Evolutionary conservation across 1,284 basidiomycete species (phyloP).

Genomic region (Rhodotorula sp.): DNA sequence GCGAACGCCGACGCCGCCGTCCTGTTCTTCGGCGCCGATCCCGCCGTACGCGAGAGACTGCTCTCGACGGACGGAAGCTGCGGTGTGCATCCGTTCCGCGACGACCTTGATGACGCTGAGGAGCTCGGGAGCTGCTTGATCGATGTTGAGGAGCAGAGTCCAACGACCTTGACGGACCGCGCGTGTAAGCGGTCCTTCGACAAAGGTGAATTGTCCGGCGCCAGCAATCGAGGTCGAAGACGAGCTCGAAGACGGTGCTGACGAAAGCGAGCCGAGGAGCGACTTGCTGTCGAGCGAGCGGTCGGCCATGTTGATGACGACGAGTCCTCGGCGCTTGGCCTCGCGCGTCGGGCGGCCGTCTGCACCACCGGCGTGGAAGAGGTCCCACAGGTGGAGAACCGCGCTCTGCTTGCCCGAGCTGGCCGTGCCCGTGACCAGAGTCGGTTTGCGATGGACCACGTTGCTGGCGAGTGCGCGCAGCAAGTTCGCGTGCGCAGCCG

Average conservation of each 20-base stretch:
- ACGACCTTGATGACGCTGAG: constrained; percentile 77
- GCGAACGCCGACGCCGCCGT: constrained; percentile 67
- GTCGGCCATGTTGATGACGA: constrained; percentile 87
- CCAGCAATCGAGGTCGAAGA: constrained; percentile 8
- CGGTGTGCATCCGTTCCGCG: constrained; percentile 46
- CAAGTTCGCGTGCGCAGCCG: constrained; percentile 61
- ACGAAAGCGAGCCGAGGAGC: constrained; percentile 88
- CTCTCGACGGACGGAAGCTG: not conserved
- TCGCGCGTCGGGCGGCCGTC: constrained; percentile 47
- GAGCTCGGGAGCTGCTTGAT: constrained; percentile 80
- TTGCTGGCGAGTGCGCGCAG: constrained; percentile 66
- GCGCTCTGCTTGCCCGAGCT: constrained; percentile 88
- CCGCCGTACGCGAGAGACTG: constrained; percentile 62
- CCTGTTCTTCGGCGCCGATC: constrained; percentile 57
- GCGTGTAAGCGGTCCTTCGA: constrained; percentile 87
- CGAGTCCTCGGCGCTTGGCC: constrained; percentile 51
- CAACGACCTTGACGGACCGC: constrained; percentile 89
- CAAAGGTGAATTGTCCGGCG: constrained; percentile 92
- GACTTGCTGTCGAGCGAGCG: constrained; percentile 92
- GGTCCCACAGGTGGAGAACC: constrained; percentile 69
- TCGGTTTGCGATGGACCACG: constrained; percentile 68
- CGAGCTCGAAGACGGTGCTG: constrained; percentile 65
- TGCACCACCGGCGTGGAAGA: constrained; percentile 53
- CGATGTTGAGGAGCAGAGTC: constrained; percentile 92
- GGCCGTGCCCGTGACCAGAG: constrained; percentile 79